Evolutionary conservation across 805 yeast genomes (phyloP), one percentile per base, ranked within the genome.

Genomic region (Metschnikowia shivogae): DNA sequence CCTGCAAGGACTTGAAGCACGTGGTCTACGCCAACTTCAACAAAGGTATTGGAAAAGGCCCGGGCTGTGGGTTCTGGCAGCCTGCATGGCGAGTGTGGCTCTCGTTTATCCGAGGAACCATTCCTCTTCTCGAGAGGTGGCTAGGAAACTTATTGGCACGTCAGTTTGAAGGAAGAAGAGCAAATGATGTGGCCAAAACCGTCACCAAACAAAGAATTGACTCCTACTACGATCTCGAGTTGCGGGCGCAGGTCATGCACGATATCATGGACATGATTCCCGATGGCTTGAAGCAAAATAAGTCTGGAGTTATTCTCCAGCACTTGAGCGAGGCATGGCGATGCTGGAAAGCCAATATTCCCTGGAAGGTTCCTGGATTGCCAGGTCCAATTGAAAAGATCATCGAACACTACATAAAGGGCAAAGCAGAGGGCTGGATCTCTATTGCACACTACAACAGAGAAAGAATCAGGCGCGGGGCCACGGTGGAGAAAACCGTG

Each of bases 61-160:
- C 99, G 1, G 99, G 99, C 0, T 87, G 96, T 69, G 99, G 99
- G 1, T 86, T 93, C 63, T 93, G 99, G 99, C 98, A 93, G 60
- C 99, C 99, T 0, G 87, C 97, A 1, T 93, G 98, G 99, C 72
- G 97, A 54, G 92, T 90, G 1, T 93, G 99, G 99, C 70, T 93
- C 1, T 86, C 82, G 43, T 92, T 92, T 64, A 65, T 93, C 68
- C 74, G 99, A 55, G 99, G 99, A 14, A 83, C 83, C 13, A 84
- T 89, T 20, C 99, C 99, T 0, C 64, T 93, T 42, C 68, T 93
- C 13, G 99, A 93, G 64, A 73, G 97, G 62, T 93, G 99, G 99
- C 70, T 93, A 27, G 96, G 96, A 1, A 93, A 93, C 54, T 70
- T 93, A 45, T 67, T 93, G 33, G 84, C 95, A 2, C 78, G 99